Conservation (phyloP, 148 eudicot genomes). For the Nepenthes mirabilis region DNA sequence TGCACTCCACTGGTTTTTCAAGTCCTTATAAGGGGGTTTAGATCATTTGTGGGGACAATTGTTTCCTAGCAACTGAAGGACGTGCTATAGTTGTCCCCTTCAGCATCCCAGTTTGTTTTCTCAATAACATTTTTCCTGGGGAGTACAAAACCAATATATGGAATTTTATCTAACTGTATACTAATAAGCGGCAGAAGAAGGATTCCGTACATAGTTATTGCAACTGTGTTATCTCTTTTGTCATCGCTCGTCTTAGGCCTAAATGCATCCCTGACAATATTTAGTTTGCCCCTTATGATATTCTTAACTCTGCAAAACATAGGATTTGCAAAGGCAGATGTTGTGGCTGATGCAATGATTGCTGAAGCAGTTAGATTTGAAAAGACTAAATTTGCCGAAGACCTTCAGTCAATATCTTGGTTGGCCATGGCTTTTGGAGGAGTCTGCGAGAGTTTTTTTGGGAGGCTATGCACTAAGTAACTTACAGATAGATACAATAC, state of each 20-base stretch:
- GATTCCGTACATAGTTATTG: conserved; percentile 37
- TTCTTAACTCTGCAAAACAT: no score
- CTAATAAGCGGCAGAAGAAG: no score
- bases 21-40: conserved; percentile 40
- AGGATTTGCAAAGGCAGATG: no score
- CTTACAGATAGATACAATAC: no score
- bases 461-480: conserved; percentile 61
- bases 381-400: conserved; percentile 89
- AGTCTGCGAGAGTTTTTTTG: conserved; percentile 72
- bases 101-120: conserved; percentile 42
- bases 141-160: conserved; percentile 92
- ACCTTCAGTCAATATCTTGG: conserved; percentile 94
- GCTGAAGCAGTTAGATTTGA: conserved; percentile 45
- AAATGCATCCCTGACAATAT: no score
- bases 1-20: no score
- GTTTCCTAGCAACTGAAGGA: conserved; percentile 90
- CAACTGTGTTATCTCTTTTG: conserved; percentile 65
- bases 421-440: conserved; percentile 93
- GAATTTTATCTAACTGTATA: conserved; percentile 59
- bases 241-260: conserved; percentile 52
- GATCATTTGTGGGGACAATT: conserved; percentile 93
- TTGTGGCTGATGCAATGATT: no score
- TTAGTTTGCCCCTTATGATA: no score
- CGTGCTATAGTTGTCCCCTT: conserved; percentile 60
- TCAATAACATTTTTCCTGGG: conserved; percentile 57